Conservation (phyloP, 2,329 filamentous ascomycete genomes). For the Rhexocercosporidium sp. region DNA sequence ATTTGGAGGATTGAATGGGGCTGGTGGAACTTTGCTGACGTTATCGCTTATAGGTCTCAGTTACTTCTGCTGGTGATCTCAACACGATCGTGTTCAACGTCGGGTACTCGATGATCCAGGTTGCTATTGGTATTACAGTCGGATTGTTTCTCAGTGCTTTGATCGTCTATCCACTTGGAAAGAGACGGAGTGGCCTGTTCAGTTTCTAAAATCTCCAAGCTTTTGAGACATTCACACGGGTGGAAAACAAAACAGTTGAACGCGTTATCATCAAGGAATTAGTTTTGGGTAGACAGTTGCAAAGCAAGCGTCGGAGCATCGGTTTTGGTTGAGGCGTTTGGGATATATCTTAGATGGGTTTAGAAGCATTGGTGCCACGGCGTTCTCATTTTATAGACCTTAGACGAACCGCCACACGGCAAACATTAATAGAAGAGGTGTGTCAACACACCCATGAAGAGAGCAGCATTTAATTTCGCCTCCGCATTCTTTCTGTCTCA, state of each 20-base stretch:
- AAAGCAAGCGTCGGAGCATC: conserved; percentile 19
- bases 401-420: conserved; percentile 8
- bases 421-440: background rate
- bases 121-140: conserved; percentile 50
- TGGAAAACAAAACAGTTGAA: background rate
- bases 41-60: conserved; percentile 24
- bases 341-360: background rate
- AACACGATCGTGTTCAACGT: conserved; percentile 48
- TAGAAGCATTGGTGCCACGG: conserved; percentile 1
- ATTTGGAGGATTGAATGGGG: conserved; percentile 21
- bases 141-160: conserved; percentile 48
- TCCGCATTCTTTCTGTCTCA: background rate
- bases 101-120: conserved; percentile 48
- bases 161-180: conserved; percentile 48
- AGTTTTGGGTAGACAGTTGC: background rate
- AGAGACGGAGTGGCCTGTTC: conserved; percentile 48
- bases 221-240: conserved; percentile 8
- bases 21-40: conserved; percentile 24
- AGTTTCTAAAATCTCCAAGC: conserved; percentile 42
- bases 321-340: conserved; percentile 1
- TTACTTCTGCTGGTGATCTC: conserved; percentile 34
- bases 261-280: background rate
- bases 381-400: conserved; percentile 9
- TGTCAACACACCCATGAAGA: background rate
- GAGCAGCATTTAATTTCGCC: background rate